Evolutionary conservation across 345 rosid genomes (phyloP).

Genomic region (Moricandia arvensis): DNA sequence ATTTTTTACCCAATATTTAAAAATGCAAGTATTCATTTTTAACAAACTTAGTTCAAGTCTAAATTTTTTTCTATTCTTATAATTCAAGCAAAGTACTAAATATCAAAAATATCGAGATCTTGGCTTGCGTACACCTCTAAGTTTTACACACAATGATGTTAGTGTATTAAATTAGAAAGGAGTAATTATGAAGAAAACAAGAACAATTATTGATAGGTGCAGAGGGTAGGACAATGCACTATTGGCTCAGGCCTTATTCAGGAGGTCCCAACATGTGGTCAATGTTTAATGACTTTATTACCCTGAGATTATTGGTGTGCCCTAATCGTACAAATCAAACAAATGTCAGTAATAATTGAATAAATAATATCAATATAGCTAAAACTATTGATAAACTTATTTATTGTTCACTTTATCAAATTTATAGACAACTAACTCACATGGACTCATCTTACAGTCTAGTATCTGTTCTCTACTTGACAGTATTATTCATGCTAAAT

Average conservation of each 20-base stretch:
- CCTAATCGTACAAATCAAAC: conserved; percentile 31
- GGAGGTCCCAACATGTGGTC: conserved; percentile 32
- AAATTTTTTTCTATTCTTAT: no score
- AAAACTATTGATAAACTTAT: background rate
- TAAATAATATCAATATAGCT: background rate
- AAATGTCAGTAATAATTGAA: conserved; percentile 26
- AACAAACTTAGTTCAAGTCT: no score
- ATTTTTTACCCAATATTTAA: no score
- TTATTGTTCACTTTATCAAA: conserved; percentile 16
- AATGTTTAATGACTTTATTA: conserved; percentile 21
- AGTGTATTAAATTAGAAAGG: conserved; percentile 18
- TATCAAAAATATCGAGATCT: no score
- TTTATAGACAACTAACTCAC: conserved; percentile 19
- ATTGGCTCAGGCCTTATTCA: conserved; percentile 32
- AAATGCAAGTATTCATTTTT: no score
- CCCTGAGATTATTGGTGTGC: conserved; percentile 34
- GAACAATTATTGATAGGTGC: conserved; percentile 30
- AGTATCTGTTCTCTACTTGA: conserved; percentile 10
- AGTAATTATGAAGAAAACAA: conserved; percentile 25
- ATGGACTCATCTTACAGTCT: conserved; percentile 17
- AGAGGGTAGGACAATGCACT: conserved; percentile 21
- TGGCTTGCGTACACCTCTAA: no score
- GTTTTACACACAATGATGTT: background rate
- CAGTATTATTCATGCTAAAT: background rate
- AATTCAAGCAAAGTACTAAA: no score